phyloP scores from a whole-genome alignment of 2,329 filamentous ascomycete genomes.

The Trichoderma harzianum region DNA sequence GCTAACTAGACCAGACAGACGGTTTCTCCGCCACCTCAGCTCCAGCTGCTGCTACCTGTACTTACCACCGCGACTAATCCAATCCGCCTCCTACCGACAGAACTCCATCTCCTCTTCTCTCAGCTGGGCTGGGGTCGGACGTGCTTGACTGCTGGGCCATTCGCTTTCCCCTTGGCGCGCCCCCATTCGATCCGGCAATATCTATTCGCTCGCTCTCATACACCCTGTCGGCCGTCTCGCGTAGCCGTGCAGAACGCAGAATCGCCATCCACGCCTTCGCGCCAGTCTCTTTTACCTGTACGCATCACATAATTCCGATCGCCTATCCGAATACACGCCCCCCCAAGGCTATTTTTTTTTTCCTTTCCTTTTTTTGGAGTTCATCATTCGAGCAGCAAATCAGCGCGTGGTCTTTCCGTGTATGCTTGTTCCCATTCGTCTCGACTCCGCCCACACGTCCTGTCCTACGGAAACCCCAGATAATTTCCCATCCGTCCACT shows the following conservation, averaged over 20 bases:
- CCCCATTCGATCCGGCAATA: not conserved
- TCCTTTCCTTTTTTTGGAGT: constrained; percentile 13
- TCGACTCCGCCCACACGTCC: constrained; percentile 12
- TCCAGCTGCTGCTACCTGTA: not conserved
- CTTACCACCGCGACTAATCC: constrained; percentile 1
- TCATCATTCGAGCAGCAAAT: constrained; percentile 18
- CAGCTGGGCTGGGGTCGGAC: constrained; percentile 18
- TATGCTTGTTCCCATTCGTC: constrained; percentile 12
- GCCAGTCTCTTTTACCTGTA: constrained; percentile 7
- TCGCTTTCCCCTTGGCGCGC: constrained; percentile 2
- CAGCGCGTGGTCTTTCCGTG: constrained; percentile 14
- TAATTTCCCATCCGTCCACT: constrained; percentile 24
- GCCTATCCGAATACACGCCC: constrained; percentile 8
- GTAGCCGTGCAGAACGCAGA: not conserved
- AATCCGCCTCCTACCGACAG: not conserved
- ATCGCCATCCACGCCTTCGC: constrained; percentile 9
- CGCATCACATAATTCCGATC: constrained; percentile 12
- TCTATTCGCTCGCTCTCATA: constrained; percentile 6
- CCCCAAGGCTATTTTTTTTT: constrained; percentile 1
- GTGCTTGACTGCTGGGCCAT: not conserved
- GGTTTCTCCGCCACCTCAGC: constrained; percentile 11
- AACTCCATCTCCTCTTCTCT: constrained; percentile 7
- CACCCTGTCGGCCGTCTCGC: constrained; percentile 13
- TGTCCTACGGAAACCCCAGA: constrained; percentile 28
- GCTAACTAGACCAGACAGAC: not conserved